Conservation (phyloP, 306 rosid genomes). For the Vicia villosa region DNA sequence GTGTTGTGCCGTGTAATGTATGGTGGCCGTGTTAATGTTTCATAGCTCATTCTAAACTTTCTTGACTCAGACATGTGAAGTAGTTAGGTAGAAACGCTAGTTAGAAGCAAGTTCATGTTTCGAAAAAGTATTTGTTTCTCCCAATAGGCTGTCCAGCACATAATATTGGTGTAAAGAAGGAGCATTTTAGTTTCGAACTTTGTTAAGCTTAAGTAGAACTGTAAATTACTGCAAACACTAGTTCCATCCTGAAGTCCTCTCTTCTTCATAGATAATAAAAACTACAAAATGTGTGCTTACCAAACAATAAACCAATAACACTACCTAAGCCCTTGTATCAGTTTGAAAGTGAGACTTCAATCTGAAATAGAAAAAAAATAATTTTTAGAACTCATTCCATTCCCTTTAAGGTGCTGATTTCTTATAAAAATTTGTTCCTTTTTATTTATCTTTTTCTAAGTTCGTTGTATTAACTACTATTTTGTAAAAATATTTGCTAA, state of each 20-base stretch:
- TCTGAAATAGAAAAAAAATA: constrained; percentile 38
- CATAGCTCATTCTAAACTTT: no score
- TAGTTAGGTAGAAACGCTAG: no score
- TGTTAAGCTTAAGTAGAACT: constrained; percentile 73
- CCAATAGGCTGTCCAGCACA: constrained; percentile 55
- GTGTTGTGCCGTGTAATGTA: no score
- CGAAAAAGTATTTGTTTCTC: constrained; percentile 17
- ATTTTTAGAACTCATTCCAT: neutral
- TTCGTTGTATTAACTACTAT: no score
- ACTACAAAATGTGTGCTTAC: neutral
- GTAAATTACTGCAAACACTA: constrained; percentile 34
- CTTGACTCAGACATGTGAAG: no score
- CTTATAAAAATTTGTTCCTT: neutral
- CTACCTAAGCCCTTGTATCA: constrained; percentile 54
- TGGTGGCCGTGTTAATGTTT: no score
- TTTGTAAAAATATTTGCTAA: neutral
- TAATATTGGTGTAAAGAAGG: constrained; percentile 61
- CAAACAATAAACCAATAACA: constrained; percentile 26
- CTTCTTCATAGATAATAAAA: neutral
- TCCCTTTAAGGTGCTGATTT: neutral
- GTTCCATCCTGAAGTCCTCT: constrained; percentile 1
- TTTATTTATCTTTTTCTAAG: neutral
- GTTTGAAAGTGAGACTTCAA: constrained; percentile 59
- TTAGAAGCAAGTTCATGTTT: constrained; percentile 1
- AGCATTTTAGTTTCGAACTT: constrained; percentile 63